Evolutionary conservation across 495 filamentous ascomycete genomes (phyloP).

Genomic region (Aspergillus leporis): DNA sequence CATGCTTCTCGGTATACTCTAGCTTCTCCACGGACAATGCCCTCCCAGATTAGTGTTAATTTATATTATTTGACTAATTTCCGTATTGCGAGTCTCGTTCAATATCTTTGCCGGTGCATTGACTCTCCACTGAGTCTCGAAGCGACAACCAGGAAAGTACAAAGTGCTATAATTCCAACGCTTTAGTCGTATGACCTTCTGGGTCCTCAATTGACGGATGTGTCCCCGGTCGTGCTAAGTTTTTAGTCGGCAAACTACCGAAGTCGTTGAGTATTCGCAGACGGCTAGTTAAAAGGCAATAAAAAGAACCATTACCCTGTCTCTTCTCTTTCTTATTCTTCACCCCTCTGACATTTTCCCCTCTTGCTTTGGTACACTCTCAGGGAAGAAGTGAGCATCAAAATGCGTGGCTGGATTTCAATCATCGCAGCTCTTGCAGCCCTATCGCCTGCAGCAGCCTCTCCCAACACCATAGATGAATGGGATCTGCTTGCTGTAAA

Average conservation of each 20-base stretch:
- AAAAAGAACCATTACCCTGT: not conserved
- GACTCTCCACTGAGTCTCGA: not conserved
- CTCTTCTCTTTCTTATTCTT: not conserved
- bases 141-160: not conserved
- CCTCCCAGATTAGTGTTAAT: not conserved
- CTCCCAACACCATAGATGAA: not conserved
- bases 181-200: not conserved
- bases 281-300: not conserved
- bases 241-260: not conserved
- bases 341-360: not conserved
- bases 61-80: not conserved
- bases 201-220: not conserved
- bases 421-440: not conserved
- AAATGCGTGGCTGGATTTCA: not conserved
- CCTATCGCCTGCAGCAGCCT: not conserved
- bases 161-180: not conserved
- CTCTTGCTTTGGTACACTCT: not conserved
- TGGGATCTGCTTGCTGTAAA: constrained; percentile 10
- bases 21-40: not conserved
- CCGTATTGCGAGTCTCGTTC: not conserved
- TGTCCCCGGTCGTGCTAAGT: not conserved
- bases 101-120: not conserved
- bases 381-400: not conserved
- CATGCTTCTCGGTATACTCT: not conserved
- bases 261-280: not conserved